These are phyloP conservation scores for Leishmania martiniquensis DNA, from an alignment of 208 protist genomes.

Conservation along the genomic window DNA sequence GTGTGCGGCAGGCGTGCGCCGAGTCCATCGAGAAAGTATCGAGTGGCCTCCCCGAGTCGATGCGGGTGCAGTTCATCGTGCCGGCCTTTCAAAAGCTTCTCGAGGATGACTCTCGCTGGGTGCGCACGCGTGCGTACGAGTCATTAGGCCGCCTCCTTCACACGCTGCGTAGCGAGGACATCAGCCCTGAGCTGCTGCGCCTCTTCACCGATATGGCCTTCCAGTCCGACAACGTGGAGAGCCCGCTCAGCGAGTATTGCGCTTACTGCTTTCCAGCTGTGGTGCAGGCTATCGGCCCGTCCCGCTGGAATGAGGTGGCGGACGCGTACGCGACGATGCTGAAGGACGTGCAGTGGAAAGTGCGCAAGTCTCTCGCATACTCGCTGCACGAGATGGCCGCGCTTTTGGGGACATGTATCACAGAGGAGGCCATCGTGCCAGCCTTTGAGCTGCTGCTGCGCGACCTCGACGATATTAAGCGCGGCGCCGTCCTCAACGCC, in stretches of 20 bases:
- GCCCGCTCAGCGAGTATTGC: constrained; percentile 92
- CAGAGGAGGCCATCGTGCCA: constrained; percentile 82
- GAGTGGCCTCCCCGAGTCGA: constrained; percentile 57
- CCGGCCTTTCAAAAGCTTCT: constrained; percentile 71
- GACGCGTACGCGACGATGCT: constrained; percentile 94
- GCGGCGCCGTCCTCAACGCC: constrained; percentile 90
- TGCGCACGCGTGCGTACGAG: constrained; percentile 91
- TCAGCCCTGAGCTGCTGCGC: constrained; percentile 84
- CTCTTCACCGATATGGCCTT: constrained; percentile 94
- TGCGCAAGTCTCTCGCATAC: constrained; percentile 94
- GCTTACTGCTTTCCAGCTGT: constrained; percentile 95
- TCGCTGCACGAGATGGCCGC: constrained; percentile 95
- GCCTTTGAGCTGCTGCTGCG: constrained; percentile 95
- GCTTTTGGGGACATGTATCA: constrained; percentile 90
- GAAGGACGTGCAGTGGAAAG: constrained; percentile 96
- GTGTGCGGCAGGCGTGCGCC: constrained; percentile 95
- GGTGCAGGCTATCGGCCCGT: constrained; percentile 83
- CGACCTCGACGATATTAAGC: constrained; percentile 97
- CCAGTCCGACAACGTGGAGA: constrained; percentile 85
- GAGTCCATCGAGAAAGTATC: constrained; percentile 84
- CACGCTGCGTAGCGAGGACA: constrained; percentile 83
- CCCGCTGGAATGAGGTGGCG: constrained; percentile 88
- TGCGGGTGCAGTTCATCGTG: constrained; percentile 63
- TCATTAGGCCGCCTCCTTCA: constrained; percentile 92
- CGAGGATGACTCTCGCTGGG: constrained; percentile 94